Base-by-base conservation (phyloP, 208 protist genomes). In the Trypanosoma conorhini region DNA sequence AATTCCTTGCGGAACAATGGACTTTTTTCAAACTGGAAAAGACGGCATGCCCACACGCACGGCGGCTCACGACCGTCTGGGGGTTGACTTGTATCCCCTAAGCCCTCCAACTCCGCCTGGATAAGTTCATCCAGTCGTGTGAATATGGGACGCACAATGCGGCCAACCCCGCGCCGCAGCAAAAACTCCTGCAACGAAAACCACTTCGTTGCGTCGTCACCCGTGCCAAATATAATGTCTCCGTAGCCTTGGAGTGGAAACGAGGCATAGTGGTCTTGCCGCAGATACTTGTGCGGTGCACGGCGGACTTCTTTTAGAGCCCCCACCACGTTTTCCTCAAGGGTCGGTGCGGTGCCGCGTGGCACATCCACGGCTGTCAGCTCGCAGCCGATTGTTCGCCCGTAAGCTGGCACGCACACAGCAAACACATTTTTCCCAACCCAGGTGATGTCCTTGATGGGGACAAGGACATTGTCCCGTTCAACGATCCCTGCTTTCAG, bases 351-450 rank as follows among this genome's bases (percentile, higher is more conserved):
- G 1, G 62, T 76, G 31, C 74, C 73, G n/a, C 82, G 77, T 0
- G 78, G 82, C 3, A 88, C 64, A 46, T 88, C 86, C 35, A 87
- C 80, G 0, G 80, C 80, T 12, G 86, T 72, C 40, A 91, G 77
- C 72, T 88, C 82, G 38, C 81, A 88, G 56, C 81, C 81, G 13
- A 88, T 57, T 21, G 66, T 76, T n/a, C 68, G 33, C 5, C 62
- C 30, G 52, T 82, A 81, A 0, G 67, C 40, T 9, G 72, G 76
- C 5, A 87, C 64, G 21, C 52, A 44, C 0, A 88, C 80, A 22
- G 74, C 61, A 55, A 91, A 88, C 0, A 81, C 72, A 63, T 87
- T 88, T 60, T 81, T 82, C 9, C 78, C 80, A n/a, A 82, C 21
- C 80, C 86, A 91, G 48, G 77, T 62, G 7, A 83, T 76, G 8